Conservation (phyloP, 2,329 filamentous ascomycete genomes). For the Metarhizium sp. region DNA sequence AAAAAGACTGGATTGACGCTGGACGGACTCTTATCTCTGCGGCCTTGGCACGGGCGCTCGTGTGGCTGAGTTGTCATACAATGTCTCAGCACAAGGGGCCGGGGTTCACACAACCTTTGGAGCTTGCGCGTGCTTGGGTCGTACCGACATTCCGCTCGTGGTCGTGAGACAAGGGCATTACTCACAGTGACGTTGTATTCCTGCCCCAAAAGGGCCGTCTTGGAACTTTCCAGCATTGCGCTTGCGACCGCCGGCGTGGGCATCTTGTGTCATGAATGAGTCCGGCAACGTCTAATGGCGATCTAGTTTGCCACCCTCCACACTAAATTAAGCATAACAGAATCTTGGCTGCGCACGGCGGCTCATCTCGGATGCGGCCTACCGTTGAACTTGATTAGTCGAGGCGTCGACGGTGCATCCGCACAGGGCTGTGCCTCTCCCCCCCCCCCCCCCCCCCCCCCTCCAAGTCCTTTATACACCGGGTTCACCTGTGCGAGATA, state of each 20-base stretch:
- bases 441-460: no score
- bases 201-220: background rate
- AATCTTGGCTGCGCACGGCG: background rate
- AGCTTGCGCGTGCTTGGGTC: background rate
- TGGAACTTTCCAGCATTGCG: background rate
- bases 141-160: background rate
- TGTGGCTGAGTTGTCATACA: background rate
- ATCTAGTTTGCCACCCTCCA: background rate
- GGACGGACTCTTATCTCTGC: background rate
- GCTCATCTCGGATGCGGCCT: background rate
- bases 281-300: background rate
- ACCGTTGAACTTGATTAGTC: no score
- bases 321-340: background rate
- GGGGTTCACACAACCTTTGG: background rate
- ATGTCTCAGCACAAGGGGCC: background rate
- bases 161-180: background rate
- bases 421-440: no score
- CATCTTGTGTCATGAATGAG: background rate
- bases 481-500: no score
- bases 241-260: background rate
- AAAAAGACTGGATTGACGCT: no score
- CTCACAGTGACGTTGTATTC: background rate
- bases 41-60: constrained; percentile 2
- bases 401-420: no score
- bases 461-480: no score